phyloP scores from a whole-genome alignment of 108 stramenopile species.

The Cyclotella cryptica region DNA sequence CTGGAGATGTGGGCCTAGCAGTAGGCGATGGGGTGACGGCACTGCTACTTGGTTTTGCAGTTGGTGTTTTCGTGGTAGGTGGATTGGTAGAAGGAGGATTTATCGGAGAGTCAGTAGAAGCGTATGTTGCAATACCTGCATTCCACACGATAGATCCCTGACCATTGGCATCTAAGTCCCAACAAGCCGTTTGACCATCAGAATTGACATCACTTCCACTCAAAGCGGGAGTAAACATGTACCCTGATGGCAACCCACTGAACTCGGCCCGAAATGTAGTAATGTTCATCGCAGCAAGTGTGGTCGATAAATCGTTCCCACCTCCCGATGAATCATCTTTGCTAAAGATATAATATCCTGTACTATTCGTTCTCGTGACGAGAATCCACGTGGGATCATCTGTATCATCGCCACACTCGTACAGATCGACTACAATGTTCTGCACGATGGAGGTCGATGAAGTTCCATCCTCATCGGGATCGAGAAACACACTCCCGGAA shows the following conservation, averaged over 20 bases:
- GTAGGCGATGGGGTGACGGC: constrained; percentile 17
- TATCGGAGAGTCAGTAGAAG: not conserved
- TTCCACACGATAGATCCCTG: constrained; percentile 40
- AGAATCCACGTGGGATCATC: constrained; percentile 23
- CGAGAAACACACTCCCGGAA: constrained; percentile 21
- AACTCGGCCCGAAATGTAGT: constrained; percentile 29
- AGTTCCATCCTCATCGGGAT: not conserved
- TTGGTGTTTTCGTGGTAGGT: constrained; percentile 2
- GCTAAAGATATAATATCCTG: constrained; percentile 31
- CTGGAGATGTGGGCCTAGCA: not conserved
- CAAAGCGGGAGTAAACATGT: constrained; percentile 11
- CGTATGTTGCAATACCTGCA: constrained; percentile 24
- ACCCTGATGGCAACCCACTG: constrained; percentile 4
- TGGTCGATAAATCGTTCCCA: constrained; percentile 13
- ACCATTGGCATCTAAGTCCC: constrained; percentile 31
- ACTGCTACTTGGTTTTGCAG: constrained; percentile 6
- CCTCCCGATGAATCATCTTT: not conserved
- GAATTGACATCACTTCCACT: constrained; percentile 30
- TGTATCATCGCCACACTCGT: constrained; percentile 28
- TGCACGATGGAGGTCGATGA: not conserved
- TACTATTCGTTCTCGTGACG: constrained; percentile 28
- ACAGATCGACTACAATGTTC: constrained; percentile 46
- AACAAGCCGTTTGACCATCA: constrained; percentile 28
- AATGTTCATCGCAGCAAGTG: constrained; percentile 5
- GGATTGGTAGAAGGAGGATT: not conserved